phyloP scores from a whole-genome alignment of 2,329 filamentous ascomycete species.

The Diaporthe sp. region DNA sequence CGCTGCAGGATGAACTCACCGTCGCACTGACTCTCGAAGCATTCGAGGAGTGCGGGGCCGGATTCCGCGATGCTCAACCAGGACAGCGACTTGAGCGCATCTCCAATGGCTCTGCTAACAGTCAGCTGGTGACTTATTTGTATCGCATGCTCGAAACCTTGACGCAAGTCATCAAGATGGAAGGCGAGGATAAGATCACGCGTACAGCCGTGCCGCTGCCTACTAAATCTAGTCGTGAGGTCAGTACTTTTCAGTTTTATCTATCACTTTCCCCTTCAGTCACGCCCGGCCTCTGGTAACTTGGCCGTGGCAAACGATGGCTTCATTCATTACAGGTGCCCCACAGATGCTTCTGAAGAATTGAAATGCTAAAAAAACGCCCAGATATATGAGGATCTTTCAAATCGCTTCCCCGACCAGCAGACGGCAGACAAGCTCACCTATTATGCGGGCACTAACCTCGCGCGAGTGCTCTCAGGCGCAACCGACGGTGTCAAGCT shows the following conservation, averaged over 20 bases:
- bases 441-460: conserved; percentile 37
- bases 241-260: background rate
- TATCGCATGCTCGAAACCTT: conserved; percentile 52
- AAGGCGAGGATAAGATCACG: conserved; percentile 36
- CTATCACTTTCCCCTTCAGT: background rate
- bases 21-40: conserved; percentile 51
- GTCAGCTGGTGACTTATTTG: conserved; percentile 50
- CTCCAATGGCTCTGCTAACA: conserved; percentile 47
- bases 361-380: background rate
- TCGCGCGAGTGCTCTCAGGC: conserved; percentile 42
- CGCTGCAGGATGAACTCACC: conserved; percentile 43
- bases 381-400: conserved; percentile 48
- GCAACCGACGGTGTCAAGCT: conserved; percentile 40
- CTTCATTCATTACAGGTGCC: no score
- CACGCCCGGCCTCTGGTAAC: no score
- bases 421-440: conserved; percentile 45
- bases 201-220: conserved; percentile 49
- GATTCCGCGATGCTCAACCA: conserved; percentile 43
- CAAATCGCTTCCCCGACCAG: conserved; percentile 48
- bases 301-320: no score
- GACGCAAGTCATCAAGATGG: conserved; percentile 49
- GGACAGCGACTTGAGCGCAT: conserved; percentile 48
- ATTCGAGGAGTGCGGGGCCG: conserved; percentile 51
- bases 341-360: no score
- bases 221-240: conserved; percentile 42